Conservation (phyloP, 306 rosid species). For the Calophaca sinica region DNA sequence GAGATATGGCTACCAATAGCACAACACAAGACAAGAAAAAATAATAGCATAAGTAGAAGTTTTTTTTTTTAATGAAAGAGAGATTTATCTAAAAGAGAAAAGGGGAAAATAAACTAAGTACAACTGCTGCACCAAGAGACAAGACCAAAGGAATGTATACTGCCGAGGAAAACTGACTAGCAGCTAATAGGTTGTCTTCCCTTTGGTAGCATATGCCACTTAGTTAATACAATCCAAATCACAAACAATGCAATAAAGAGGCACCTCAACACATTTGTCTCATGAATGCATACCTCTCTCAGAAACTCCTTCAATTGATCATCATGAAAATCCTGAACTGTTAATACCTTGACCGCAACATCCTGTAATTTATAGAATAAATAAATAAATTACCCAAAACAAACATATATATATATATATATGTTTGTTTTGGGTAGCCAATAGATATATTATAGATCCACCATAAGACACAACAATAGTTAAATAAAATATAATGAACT, state of each 20-base stretch:
- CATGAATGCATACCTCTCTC: slow-evolving; percentile 69
- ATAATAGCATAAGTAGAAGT: not conserved
- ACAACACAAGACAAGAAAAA: slow-evolving; percentile 10
- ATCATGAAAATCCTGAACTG: slow-evolving; percentile 84
- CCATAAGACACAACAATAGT: slow-evolving; percentile 9
- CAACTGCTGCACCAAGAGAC: slow-evolving; percentile 2
- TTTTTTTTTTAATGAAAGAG: slow-evolving; percentile 2
- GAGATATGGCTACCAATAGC: slow-evolving; percentile 11
- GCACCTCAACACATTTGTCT: slow-evolving; percentile 3
- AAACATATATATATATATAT: not conserved
- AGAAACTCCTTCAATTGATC: slow-evolving; percentile 90
- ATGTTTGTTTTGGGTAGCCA: no score
- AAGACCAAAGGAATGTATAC: slow-evolving; percentile 1
- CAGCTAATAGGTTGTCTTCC: not conserved
- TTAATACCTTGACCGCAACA: slow-evolving; percentile 94
- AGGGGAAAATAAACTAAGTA: slow-evolving; percentile 2
- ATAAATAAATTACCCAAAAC: not conserved
- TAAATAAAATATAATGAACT: slow-evolving; percentile 29
- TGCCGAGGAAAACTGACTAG: slow-evolving; percentile 16
- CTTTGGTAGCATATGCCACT: not conserved
- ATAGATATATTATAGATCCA: slow-evolving; percentile 15
- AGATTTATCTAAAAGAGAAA: not conserved
- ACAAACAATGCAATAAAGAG: slow-evolving; percentile 4
- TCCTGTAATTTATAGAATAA: slow-evolving; percentile 63
- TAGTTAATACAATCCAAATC: slow-evolving; percentile 14